Evolutionary conservation across 1,284 basidiomycete species (phyloP), one percentile per base, ranked within the genome.

Genomic region (Mycosarcoma mackinlayi): DNA sequence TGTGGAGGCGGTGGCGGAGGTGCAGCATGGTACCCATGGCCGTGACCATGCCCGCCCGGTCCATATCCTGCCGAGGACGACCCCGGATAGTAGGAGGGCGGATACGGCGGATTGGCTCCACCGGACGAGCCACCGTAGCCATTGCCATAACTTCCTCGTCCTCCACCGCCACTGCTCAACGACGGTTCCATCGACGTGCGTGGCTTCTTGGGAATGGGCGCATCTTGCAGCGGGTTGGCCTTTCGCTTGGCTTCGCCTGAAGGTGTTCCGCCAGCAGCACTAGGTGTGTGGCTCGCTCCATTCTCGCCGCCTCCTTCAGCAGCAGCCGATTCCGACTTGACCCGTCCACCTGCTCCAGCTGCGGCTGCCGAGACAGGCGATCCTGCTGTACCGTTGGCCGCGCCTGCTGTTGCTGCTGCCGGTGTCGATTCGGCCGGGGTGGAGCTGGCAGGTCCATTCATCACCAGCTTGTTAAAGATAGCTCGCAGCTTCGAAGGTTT

Each of bases 401-500:
- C 58, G 18, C 3, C 31, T 30, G 11, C 24, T 23, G n/a, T n/a
- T n/a, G 56, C 34, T 8, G 18, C 24, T 10, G 58, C 21, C 9
- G 58, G 30, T n/a, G 50, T 27, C 33, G 50, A 24, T 28, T 23
- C 52, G 30, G 59, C 30, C 8, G 68, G 38, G 4, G 55, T 47
- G 19, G 59, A 30, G 27, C 55, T 39, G 4, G 62, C 51, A 3
- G 55, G 51, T n/a, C 56, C 64, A 27, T 68, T 73, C 52, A 75
- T 75, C 4, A 64, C 64, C 21, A 78, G 55, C 61, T 78, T 78
- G 67, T 73, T 75, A 34, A 75, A 77, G 63, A 77, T 77, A 24
- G 73, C 73, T 19, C 74, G 67, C 55, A 76, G 57, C 57, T 76
- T 77, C 18, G 74, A 75, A 1, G 76, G 76, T 54, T 72, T 66